Evolutionary conservation across 768 basidiomycete genomes (phyloP), one percentile per base, ranked within the genome.

Genomic region (Boletellus ananas): DNA sequence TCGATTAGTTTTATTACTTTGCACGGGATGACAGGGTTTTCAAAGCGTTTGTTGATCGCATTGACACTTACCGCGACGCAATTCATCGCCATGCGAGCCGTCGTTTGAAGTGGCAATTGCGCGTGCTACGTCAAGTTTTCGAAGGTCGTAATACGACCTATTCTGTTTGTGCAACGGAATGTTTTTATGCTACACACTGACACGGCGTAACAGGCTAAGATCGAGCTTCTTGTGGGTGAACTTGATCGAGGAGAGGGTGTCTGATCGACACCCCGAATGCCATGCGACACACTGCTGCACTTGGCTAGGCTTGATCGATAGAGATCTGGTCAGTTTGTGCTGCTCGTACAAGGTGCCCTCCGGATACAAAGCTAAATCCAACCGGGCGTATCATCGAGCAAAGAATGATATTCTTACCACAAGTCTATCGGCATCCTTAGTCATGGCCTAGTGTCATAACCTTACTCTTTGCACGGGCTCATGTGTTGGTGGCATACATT

Each of bases 11-110:
- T n/a, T 94, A 88, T 55, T 92, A 87, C 60, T 98, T 98, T 61
- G 95, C 94, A 38, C 80, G 95, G 18, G 95, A 98, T 67, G 87
- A 92, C 54, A 82, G 94, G 33, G 83, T 90, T 13, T 88, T 86
- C 67, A 84, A 77, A 55, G 79, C 83, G 3, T 88, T 92, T 51
- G 59, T 62, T 18, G 75, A 79, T 58, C 77, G 61, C 51, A 41
- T 55, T 35, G 61, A 65, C 40, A 55, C 49, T 25, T 70, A 79
- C 58, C 75, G 74, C 58, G 61, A 58, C 48, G 70, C 71, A 11
- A 79, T 85, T 36, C 73, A 78, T 35, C 72, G 68, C 37, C 71
- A 71, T 29, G 66, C 81, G 18, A 77, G 72, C 48, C 77, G 78
- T 25, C 77, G 82, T 34, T 68, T 92, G 20, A 83, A 80, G 57